phyloP scores from a whole-genome alignment of 2,329 filamentous ascomycete species.

The Nannizziopsis arthrosporioides region DNA sequence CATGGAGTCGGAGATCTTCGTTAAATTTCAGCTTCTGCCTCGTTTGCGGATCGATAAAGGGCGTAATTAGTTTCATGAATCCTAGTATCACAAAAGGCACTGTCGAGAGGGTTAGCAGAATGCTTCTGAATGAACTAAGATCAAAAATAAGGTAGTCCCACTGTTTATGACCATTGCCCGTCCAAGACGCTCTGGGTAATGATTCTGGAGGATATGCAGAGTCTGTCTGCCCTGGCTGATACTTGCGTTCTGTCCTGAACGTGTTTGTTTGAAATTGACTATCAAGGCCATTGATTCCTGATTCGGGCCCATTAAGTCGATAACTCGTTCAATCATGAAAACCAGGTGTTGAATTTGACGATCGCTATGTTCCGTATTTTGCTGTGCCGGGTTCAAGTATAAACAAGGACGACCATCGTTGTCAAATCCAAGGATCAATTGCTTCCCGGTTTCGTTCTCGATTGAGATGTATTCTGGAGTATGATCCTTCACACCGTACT shows the following conservation, averaged over 20 bases:
- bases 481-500: constrained; percentile 65
- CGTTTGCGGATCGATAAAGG: constrained; percentile 92
- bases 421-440: constrained; percentile 80
- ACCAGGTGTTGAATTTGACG: constrained; percentile 88
- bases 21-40: constrained; percentile 96
- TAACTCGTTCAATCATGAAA: constrained; percentile 83
- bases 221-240: constrained; percentile 69
- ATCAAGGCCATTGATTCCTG: constrained; percentile 79
- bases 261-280: constrained; percentile 80
- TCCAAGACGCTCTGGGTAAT: constrained; percentile 88
- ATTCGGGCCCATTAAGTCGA: constrained; percentile 75
- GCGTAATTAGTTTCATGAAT: constrained; percentile 92
- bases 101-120: constrained; percentile 25
- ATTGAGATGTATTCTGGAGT: constrained; percentile 79
- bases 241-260: constrained; percentile 62
- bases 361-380: constrained; percentile 81
- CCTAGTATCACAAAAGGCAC: constrained; percentile 83
- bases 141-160: constrained; percentile 34
- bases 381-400: constrained; percentile 77
- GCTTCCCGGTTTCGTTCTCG: constrained; percentile 95
- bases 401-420: constrained; percentile 74
- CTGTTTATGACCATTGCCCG: constrained; percentile 80
- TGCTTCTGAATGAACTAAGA: too few species aligned
- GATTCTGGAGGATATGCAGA: constrained; percentile 82
- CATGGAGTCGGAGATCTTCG: constrained; percentile 71